phyloP scores from a whole-genome alignment of 108 stramenopile genomes.

The Conticribra weissflogii region DNA sequence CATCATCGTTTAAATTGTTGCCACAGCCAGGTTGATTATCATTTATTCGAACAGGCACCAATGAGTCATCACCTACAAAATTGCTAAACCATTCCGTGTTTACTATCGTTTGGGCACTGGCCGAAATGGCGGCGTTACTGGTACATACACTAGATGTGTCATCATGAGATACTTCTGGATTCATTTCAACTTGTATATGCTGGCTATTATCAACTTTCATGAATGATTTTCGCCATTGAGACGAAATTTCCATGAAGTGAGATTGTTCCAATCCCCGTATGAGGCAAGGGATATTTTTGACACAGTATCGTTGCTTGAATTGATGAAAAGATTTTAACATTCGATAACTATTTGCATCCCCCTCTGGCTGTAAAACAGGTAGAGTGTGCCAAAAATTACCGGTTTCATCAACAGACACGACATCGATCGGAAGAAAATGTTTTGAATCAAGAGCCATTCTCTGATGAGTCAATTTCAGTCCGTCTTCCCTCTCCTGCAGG shows the following conservation, averaged over 20 bases:
- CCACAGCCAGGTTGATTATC: not conserved
- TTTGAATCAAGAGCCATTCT: not conserved
- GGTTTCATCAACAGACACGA: conserved; percentile 1
- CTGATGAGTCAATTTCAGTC: not conserved
- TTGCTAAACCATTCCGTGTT: conserved; percentile 67
- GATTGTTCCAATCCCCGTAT: conserved; percentile 49
- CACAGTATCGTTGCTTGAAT: conserved; percentile 45
- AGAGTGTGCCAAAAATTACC: conserved; percentile 1
- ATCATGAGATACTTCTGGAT: not conserved
- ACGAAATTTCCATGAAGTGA: conserved; percentile 27
- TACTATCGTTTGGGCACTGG: conserved; percentile 2
- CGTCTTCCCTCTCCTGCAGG: conserved; percentile 8
- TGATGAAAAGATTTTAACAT: conserved; percentile 17
- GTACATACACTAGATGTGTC: conserved; percentile 1
- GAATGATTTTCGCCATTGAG: conserved; percentile 15
- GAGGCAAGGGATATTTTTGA: conserved; percentile 51
- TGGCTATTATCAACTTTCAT: too few relatives aligned
- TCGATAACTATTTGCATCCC: not conserved
- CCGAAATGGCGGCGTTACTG: not conserved
- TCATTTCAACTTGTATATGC: not conserved
- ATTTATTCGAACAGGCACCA: conserved; percentile 65
- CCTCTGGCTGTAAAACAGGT: not conserved
- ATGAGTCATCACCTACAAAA: conserved; percentile 48
- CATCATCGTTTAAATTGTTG: conserved; percentile 58
- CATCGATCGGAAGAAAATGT: conserved; percentile 13